Percentiles rank a stretch among this genome's conserved stretches.
These are phyloP conservation scores for Apiospora sp. DNA, from an alignment of 2,329 filamentous ascomycete species.

Conservation along the genomic window DNA sequence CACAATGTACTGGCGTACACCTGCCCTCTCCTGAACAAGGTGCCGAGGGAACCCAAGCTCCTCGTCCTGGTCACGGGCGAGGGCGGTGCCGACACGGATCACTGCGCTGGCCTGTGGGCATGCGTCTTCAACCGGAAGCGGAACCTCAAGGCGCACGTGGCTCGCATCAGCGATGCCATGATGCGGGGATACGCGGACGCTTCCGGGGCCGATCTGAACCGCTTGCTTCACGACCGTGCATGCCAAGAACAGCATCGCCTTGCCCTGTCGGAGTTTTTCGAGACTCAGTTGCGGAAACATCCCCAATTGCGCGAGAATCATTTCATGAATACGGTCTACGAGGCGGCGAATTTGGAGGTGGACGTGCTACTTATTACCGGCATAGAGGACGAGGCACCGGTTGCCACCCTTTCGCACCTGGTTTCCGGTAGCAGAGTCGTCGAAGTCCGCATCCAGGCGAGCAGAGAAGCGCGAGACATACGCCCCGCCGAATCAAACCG, in stretches of 20 bases:
- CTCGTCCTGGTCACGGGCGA: conserved; percentile 66
- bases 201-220: conserved; percentile 55
- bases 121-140: conserved; percentile 44
- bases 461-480: conserved; percentile 43
- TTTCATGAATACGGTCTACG: conserved; percentile 56
- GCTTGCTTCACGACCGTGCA: conserved; percentile 58
- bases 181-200: conserved; percentile 64
- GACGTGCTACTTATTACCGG: conserved; percentile 67
- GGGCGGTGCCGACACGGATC: conserved; percentile 66
- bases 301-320: conserved; percentile 58
- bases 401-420: conserved; percentile 53
- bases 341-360: conserved; percentile 50
- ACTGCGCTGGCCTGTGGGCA: conserved; percentile 62
- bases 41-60: conserved; percentile 49
- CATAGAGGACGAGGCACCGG: conserved; percentile 67
- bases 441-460: conserved; percentile 59
- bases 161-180: conserved; percentile 65
- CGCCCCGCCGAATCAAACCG: conserved; percentile 39
- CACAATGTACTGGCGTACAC: conserved; percentile 59
- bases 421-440: conserved; percentile 60
- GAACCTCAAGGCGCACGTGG: conserved; percentile 47
- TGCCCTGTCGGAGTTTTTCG: conserved; percentile 60
- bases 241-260: conserved; percentile 70
- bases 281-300: conserved; percentile 50
- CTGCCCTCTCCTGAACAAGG: conserved; percentile 57